These are phyloP conservation scores for Barnettozyma sucrosica DNA, from an alignment of 805 yeast genomes.

Conservation along the genomic window DNA sequence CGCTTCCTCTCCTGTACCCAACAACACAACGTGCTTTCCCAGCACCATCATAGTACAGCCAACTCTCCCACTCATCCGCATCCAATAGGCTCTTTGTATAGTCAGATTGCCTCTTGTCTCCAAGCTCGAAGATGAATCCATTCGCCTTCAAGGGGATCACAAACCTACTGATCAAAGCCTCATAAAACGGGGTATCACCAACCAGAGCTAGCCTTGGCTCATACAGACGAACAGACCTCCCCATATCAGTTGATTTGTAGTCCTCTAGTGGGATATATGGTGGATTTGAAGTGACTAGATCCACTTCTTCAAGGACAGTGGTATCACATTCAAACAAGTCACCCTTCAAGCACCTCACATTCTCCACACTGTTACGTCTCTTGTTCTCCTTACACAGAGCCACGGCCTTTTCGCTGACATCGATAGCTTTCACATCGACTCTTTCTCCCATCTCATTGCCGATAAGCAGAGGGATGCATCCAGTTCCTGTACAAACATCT, in stretches of 20 bases:
- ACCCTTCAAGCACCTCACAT: conserved; percentile 8
- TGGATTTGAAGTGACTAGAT: conserved; percentile 78
- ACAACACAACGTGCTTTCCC: conserved; percentile 53
- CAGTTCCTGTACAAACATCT: conserved; percentile 86
- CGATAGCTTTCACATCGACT: conserved; percentile 45
- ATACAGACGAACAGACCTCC: conserved; percentile 56
- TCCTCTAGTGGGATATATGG: conserved; percentile 67
- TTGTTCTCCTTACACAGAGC: conserved; percentile 43
- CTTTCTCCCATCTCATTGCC: conserved; percentile 47
- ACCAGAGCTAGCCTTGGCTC: conserved; percentile 81
- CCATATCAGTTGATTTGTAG: conserved; percentile 38
- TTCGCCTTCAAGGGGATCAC: conserved; percentile 36
- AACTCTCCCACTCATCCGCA: conserved; percentile 41
- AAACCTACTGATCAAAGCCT: conserved; percentile 44
- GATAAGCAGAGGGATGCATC: conserved; percentile 68
- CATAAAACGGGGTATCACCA: conserved; percentile 71
- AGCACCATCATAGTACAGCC: conserved; percentile 44
- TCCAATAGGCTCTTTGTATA: conserved; percentile 28
- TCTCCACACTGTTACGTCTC: conserved; percentile 2
- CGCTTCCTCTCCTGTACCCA: conserved; percentile 44
- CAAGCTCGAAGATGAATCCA: conserved; percentile 75
- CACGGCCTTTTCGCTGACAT: conserved; percentile 6
- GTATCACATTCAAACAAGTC: conserved; percentile 9
- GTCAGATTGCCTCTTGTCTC: conserved; percentile 51
- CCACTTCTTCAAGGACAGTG: conserved; percentile 24